Evolutionary conservation across 306 rosid species (phyloP), one percentile per base, ranked within the genome.

Genomic region (Cicer cuneatum): DNA sequence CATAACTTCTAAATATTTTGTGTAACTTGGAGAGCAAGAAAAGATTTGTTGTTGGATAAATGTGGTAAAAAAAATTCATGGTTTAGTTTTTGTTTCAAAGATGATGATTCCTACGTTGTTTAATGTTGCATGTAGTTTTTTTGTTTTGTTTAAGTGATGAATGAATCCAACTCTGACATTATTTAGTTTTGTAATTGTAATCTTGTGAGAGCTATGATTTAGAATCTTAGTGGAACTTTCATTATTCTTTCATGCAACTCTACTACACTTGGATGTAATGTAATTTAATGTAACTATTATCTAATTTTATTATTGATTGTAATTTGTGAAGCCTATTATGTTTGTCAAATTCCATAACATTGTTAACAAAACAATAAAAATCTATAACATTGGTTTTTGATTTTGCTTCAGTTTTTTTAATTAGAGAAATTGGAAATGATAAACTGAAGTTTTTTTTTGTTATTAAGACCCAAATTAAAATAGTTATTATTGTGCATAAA

Each of bases 1-100:
- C 96, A 94, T 79, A 91, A 94, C 76, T 94, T 94, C 82, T 62
- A 54, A 71, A 9, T 73, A 51, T n/a, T 57, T 59, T 64, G 16
- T 29, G 33, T 29, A 29, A 29, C 33, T 29, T 29, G 33, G 33
- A 3, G 9, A 61, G 61, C 14, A 57, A 57, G 7, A n/a, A 8
- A 10, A 8, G 38, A 10, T 56, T 11, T 60, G 43, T 38, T 29
- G 33, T 29, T 10, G 33, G 62, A 51, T 51, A 51, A n/a, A 61
- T 38, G 69, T 29, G 12, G 21, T 13, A n/a, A 61, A 61, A 8
- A 61, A 60, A 59, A 14, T 10, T 64, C 19, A 37, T 74, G 41
- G 10, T 60, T 8, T 14, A 38, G 18, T 12, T 12, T 19, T 19
- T 29, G 33, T 29, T 4, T 29, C 33, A 29, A 43, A 61, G 65